phyloP scores from a whole-genome alignment of 352 stramenopile genomes.

The Phytophthora niederhauseri region DNA sequence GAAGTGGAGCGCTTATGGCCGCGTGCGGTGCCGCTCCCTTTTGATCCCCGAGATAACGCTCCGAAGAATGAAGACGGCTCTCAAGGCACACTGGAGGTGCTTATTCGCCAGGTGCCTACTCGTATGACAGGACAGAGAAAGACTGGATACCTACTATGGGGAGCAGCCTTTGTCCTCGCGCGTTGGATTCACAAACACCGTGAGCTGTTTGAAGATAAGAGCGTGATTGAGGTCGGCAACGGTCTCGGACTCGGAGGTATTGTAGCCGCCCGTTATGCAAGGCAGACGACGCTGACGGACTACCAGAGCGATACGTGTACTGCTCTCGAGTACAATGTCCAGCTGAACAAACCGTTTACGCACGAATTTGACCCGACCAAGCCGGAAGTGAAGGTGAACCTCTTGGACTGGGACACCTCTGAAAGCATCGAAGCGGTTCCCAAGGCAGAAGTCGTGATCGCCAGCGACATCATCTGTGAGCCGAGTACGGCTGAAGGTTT shows the following conservation, averaged over 20 bases:
- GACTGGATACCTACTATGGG: conserved; percentile 87
- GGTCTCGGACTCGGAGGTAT: conserved; percentile 83
- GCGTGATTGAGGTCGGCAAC: conserved; percentile 83
- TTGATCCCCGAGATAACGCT: conserved; percentile 58
- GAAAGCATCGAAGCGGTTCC: conserved; percentile 61
- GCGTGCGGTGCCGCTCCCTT: conserved; percentile 57
- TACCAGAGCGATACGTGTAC: conserved; percentile 85
- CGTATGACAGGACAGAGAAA: conserved; percentile 89
- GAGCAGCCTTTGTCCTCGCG: conserved; percentile 77
- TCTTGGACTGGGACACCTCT: conserved; percentile 80
- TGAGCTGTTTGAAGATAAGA: conserved; percentile 72
- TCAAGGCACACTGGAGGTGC: conserved; percentile 47
- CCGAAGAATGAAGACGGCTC: conserved; percentile 26
- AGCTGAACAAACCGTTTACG: conserved; percentile 75
- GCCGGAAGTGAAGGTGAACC: conserved; percentile 54
- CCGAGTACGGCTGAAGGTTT: conserved; percentile 89
- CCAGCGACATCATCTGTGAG: conserved; percentile 90
- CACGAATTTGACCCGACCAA: conserved; percentile 66
- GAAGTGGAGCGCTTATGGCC: conserved; percentile 61
- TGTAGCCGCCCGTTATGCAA: conserved; percentile 71
- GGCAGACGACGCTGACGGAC: conserved; percentile 72
- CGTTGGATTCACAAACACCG: conserved; percentile 85
- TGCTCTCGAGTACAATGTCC: conserved; percentile 80
- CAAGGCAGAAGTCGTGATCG: conserved; percentile 84
- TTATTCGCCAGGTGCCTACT: conserved; percentile 81